Evolutionary conservation across 805 yeast genomes (phyloP), one percentile per base, ranked within the genome.

Genomic region (Candida verbasci): DNA sequence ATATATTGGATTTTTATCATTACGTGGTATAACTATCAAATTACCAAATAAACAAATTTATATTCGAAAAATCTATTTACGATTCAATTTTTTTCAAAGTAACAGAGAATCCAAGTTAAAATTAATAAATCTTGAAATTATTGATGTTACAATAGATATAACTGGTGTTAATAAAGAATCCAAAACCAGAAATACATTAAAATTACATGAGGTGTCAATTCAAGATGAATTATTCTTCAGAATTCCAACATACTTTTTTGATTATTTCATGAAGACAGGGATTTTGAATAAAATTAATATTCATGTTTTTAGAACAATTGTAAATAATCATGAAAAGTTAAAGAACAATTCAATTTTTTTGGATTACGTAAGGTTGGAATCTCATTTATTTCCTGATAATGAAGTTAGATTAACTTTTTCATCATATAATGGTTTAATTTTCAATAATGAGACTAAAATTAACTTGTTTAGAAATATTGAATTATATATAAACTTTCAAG

Each of bases 1-100:
- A 35, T 49, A 53, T 6, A 24, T 61, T 9, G 66, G 66, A 12
- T 61, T 62, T 53, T 46, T 60, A 23, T 47, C 59, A 4, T 24
- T 61, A 7, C 39, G 48, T 35, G 52, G 53, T 20, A 47, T 62
- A 20, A 47, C 49, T 9, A 45, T 62, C 6, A 44, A 46, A 21
- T 31, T 49, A 6, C 35, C 45, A 6, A 26, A 30, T 1, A 45
- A 44, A 7, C 35, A 23, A 1, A 40, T 61, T 9, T 26, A 41
- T 11, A 48, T 59, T 12, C 30, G 48, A 4, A 46, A 36, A n/a
- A 26, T 59, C 4, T 39, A 42, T 9, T 24, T 60, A 12, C 36
- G 55, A 29, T 24, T 60, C 18, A 51, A 57, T 37, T 39, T 55
- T 25, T 48, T 50, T 23, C 35, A 49, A 16, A 29, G 27, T 8